Percentiles rank a stretch among this genome's conserved stretches.
Evolutionary conservation across 2,329 filamentous ascomycete genomes (phyloP).

Genomic region (Colletotrichum eremochloae): DNA sequence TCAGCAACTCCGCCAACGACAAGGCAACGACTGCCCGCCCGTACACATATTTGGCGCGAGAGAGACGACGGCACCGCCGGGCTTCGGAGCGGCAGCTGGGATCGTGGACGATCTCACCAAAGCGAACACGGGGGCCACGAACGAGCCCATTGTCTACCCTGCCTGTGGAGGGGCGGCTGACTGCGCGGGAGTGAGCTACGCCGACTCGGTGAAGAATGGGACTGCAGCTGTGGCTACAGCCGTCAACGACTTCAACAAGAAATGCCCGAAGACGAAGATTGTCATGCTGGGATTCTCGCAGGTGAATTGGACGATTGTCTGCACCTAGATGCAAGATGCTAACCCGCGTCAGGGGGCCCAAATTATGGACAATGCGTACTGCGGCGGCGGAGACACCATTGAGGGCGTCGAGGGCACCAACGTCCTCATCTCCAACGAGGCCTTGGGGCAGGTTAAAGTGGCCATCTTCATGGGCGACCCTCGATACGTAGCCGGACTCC

Average conservation of each 20-base stretch:
- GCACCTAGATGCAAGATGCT: neutral
- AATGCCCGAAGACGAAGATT: slow-evolving; percentile 69
- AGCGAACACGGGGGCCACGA: slow-evolving; percentile 63
- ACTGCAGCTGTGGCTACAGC: slow-evolving; percentile 70
- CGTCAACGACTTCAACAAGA: slow-evolving; percentile 69
- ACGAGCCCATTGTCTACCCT: slow-evolving; percentile 70
- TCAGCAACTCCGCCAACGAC: slow-evolving; percentile 10
- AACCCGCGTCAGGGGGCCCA: slow-evolving; percentile 64
- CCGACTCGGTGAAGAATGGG: slow-evolving; percentile 69
- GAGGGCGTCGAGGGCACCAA: slow-evolving; percentile 59
- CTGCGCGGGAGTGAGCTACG: slow-evolving; percentile 72
- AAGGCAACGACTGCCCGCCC: slow-evolving; percentile 50
- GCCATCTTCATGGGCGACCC: slow-evolving; percentile 77
- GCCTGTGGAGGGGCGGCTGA: slow-evolving; percentile 72
- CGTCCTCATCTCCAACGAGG: slow-evolving; percentile 58
- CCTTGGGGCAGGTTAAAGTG: slow-evolving; percentile 70
- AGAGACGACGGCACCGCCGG: slow-evolving; percentile 63
- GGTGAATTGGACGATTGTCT: slow-evolving; percentile 51
- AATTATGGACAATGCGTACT: slow-evolving; percentile 74
- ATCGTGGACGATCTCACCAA: slow-evolving; percentile 64
- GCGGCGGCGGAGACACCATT: slow-evolving; percentile 67
- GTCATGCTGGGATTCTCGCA: slow-evolving; percentile 74
- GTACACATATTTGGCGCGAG: slow-evolving; percentile 63
- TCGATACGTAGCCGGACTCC: slow-evolving; percentile 65
- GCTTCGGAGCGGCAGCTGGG: slow-evolving; percentile 64